Evolutionary conservation across 176 grass and related monocot genomes (phyloP), one percentile per base, ranked within the genome.

Genomic region (Poa pratensis): DNA sequence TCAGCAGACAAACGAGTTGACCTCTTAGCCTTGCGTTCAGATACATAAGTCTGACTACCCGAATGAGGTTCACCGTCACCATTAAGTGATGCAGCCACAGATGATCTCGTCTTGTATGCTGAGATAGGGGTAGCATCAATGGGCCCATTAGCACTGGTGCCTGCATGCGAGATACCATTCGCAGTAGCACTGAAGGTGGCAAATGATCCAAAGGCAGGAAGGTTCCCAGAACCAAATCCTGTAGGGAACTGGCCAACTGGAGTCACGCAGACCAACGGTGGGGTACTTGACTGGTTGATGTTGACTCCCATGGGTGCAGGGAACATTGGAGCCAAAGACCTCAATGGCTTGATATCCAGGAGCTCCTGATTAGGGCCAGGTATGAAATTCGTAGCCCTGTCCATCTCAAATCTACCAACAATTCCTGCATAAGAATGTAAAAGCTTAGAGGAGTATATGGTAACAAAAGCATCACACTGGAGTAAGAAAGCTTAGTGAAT

Each of bases 281-380:
- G 91, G 58, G 88, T 91, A 26, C 87, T 91, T 69, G 81, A 94
- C 65, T 99, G 86, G 39, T 86, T 93, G 68, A 92, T 78, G 34
- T 99, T 90, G 77, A 89, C 87, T 58, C 96, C 94, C 76, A 99
- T 88, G 26, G 90, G 83, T 32, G 94, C 78, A 69, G 96, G 94
- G 81, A 99, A 96, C 96, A 99, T 99, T 61, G 96, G 96, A 76
- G 96, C 84, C 55, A 99, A 90, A 48, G 96, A 95, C 60, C 91
- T 83, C 70, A 99, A 85, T 27, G 96, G 96, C 42, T 92, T 99
- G 45, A 69, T 90, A 90, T 99, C 96, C 19, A 99, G 72, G 42
- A 90, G 91, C 65, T 91, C 91, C 85, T 89, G 87, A 88, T 92
- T 67, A 84, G 87, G 76, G 69, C 39, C 85, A 80, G 89, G 89